Evolutionary conservation across 2,329 filamentous ascomycete genomes (phyloP), one percentile per base, ranked within the genome.

Genomic region (Hypoxylon sp.): DNA sequence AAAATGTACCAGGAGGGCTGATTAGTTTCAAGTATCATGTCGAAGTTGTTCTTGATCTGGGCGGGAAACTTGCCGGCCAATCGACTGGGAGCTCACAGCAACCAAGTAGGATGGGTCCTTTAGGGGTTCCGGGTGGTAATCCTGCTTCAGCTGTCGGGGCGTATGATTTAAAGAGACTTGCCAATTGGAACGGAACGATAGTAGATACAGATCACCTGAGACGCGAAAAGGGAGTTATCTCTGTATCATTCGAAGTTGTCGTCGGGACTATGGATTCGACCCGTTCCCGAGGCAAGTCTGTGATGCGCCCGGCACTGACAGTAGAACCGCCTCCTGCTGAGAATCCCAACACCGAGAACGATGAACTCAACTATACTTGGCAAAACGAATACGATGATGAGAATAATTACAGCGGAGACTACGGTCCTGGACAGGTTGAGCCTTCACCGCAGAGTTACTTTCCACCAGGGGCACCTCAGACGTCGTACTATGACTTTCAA

Each of bases 11-110:
- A 0, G 94, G 95, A 2, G 91, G 93, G 35, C 96, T 98, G 90
- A 96, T 99, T 71, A 94, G 91, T 74, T 98, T 99, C 83, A 93
- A 91, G 73, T 98, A 99, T 76, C 93, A 94, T 72, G 87, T 98
- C 19, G 96, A 99, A 79, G 93, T 98, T 2, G 91, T 98, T 29
- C 89, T 98, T 21, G 96, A 99, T 77, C 85, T 98, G 0, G 94
- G 96, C 51, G 95, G 95, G 39, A 96, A 93, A 77, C 82, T 98
- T 46, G 87, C 88, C 71, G 81, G 90, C 17, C 87, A 88, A 82
- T 77, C 85, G 71, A 72, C 82, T 75, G 50, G 78, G 75, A 47
- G 80, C 79, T 27, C 80, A 75, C 64, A 81, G 79, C 67, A 81
- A 78, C 65, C 83, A 76, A 66, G 80, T 32, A 82, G 81, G 76